Evolutionary conservation across 1,284 basidiomycete species (phyloP), one percentile per base, ranked within the genome.

Genomic region (Cutaneotrichosporon arboriforme): DNA sequence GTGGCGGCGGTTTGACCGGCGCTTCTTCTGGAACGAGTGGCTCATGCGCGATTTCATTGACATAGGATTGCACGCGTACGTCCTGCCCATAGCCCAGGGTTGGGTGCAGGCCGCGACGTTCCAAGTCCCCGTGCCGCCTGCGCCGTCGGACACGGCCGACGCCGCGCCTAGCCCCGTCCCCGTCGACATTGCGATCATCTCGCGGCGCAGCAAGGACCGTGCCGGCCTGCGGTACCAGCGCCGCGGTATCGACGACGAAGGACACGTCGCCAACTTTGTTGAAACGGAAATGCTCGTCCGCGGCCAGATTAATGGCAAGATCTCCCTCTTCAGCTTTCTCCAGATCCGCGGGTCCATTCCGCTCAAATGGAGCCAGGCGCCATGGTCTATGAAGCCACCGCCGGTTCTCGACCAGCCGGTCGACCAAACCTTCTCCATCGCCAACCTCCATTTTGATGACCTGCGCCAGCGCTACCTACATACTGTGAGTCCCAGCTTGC

Each of bases 291-390:
- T 79, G 68, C 79, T 92, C 44, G 82, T 90, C 75, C 79, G 83
- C 35, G 81, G 91, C 14, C 81, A 69, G 67, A 66, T 70, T 21
- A 85, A 88, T 63, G 82, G 80, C 12, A 81, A 80, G 51, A 74
- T 78, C 20, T 91, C 93, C 63, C 76, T 90, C 8, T 93, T 93
- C 71, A 84, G 86, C 58, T 90, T 91, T 73, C 81, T 91, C 0
- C 90, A 96, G 73, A 82, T 89, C 43, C 81, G 93, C 63, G 93
- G 92, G 8, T 93, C 90, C 17, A 90, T 94, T 54, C 90, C 90
- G 2, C 77, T 94, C 17, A 91, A 85, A 68, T 94, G 90, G 90
- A 85, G 82, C 4, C 90, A 93, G 61, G 65, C 67, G 14, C 76
- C 77, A 2, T 76, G 86, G 70, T 84, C 84, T 38, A 78, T 97